These are phyloP conservation scores for Naegleria lovaniensis DNA, from an alignment of 208 protist species.

Conservation along the genomic window DNA sequence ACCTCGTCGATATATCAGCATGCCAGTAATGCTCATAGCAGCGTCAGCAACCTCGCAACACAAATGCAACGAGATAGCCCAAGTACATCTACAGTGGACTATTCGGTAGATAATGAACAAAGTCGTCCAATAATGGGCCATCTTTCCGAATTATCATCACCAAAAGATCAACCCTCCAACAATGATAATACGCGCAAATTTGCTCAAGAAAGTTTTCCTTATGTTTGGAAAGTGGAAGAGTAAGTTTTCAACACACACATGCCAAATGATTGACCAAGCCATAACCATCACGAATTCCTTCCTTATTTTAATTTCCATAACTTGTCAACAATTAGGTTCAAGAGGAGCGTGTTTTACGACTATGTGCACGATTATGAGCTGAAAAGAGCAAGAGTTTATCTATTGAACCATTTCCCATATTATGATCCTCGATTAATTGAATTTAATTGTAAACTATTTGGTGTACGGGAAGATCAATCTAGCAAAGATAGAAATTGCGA, in stretches of 20 bases:
- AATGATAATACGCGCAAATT: too few relatives aligned
- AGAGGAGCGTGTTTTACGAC: neutral
- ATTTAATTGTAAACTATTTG: neutral
- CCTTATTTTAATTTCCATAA: too few relatives aligned
- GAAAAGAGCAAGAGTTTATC: neutral
- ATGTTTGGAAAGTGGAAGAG: neutral
- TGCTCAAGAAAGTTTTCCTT: too few relatives aligned
- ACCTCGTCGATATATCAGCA: neutral
- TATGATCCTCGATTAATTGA: neutral
- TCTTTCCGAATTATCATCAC: neutral
- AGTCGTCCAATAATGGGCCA: neutral
- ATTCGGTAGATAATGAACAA: neutral
- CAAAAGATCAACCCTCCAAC: too few relatives aligned
- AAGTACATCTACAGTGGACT: neutral
- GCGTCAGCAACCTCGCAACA: neutral
- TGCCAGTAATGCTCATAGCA: neutral
- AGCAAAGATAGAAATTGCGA: neutral
- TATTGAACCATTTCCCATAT: neutral
- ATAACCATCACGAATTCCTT: too few relatives aligned
- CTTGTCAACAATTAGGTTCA: neutral
- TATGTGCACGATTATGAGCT: neutral
- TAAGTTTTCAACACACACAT: neutral
- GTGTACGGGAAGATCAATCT: neutral
- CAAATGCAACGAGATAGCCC: neutral
- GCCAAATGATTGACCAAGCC: too few relatives aligned